Base-by-base conservation (phyloP, 495 filamentous ascomycete species). In the Hapsidospora chrysogenum region DNA sequence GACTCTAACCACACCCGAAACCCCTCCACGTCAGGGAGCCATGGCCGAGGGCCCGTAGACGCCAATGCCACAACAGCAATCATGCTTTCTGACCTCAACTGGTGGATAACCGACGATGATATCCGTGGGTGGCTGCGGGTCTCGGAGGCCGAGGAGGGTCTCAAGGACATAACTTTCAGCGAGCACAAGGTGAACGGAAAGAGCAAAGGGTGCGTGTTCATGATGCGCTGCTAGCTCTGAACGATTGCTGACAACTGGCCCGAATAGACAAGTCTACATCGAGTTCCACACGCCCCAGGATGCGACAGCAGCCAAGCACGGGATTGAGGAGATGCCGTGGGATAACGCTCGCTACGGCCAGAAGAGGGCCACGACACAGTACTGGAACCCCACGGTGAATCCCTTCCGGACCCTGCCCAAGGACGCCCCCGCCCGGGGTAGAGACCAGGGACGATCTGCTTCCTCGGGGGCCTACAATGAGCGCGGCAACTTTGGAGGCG, bases 171-270 rank as follows among this genome's bases (percentile, higher is more conserved):
- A 29, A 92, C 86, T 1, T 96, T 95, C 47, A 92, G 78, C 41
- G 89, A 97, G 51, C 89, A 96, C 56, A 97, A 97, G 55, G 85
- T 96, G 10, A 97, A 97, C 46, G 89, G 89, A 36, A 97, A 97
- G 56, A 89, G 82, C 53, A 95, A 95, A 60, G 85, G 87, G 87
- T 94, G 64, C 44, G 77, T 56, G 16, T n/a, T 26, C 22, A 17
- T n/a, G 17, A n/a, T 33, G 0, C 10, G 18, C 26, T 31, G 25
- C 31, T 32, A 26, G 23, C n/a, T n/a, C 23, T n/a, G 7, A 26
- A 7, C 23, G 7, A 26, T n/a, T n/a, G 7, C 23, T 26, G 23
- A 7, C 23, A 7, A 7, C 23, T 26, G 3, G 33, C 38, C 34
- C 3, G 17, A 36, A 43, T 49, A 95, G 89, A 4, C 85, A 94